Evolutionary conservation across 2,329 filamentous ascomycete species (phyloP).

Genomic region (Arachnomyces sp.): DNA sequence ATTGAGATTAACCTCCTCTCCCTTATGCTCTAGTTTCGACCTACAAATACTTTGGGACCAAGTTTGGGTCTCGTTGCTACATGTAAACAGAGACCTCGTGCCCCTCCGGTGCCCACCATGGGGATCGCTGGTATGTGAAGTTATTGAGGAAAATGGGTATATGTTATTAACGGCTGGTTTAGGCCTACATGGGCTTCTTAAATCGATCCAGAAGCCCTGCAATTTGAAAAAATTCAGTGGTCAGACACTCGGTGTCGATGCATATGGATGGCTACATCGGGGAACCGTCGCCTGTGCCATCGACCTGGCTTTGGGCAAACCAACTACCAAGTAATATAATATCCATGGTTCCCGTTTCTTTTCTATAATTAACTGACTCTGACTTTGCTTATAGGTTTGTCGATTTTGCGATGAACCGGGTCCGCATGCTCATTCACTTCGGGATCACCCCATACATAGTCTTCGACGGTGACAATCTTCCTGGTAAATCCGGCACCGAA

Average conservation of each 20-base stretch:
- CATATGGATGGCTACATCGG: conserved; percentile 96
- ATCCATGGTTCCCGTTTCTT: too few relatives aligned
- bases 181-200: conserved; percentile 86
- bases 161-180: background rate
- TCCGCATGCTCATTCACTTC: conserved; percentile 90
- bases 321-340: conserved; percentile 68
- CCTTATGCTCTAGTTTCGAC: too few relatives aligned
- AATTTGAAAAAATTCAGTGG: conserved; percentile 81
- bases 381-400: conserved; percentile 57
- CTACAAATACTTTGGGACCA: too few relatives aligned
- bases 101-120: conserved; percentile 21
- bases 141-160: conserved; percentile 14
- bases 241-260: conserved; percentile 88
- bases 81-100: too few relatives aligned
- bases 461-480: conserved; percentile 91
- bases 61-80: too few relatives aligned
- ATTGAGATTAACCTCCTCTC: too few relatives aligned
- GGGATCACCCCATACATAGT: conserved; percentile 91
- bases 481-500: conserved; percentile 87
- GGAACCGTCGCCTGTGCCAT: conserved; percentile 84
- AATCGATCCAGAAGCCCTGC: conserved; percentile 87
- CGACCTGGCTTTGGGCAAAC: conserved; percentile 80
- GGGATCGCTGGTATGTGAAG: conserved; percentile 36
- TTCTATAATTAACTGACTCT: conserved; percentile 14
- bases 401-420: conserved; percentile 80